Evolutionary conservation across 345 rosid species (phyloP), one percentile per base, ranked within the genome.

Genomic region (Cochlearia excelsa): DNA sequence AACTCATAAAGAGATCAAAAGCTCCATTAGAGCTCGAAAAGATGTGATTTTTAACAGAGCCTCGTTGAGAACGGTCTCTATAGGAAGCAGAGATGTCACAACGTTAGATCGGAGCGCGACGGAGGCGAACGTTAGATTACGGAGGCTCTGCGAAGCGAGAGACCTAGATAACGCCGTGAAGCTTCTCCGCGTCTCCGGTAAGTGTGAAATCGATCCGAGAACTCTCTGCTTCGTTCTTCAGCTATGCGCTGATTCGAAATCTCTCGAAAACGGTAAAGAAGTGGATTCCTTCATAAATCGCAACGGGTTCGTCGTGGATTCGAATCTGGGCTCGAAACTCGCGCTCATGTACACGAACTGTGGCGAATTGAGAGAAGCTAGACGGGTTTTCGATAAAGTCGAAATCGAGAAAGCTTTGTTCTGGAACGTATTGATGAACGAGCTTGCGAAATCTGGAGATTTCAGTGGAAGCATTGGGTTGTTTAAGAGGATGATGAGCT

Each of bases 271-370:
- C 27, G 90, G 86, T 23, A 73, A 63, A 73, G 62, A 70, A 52
- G 80, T 84, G 55, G 86, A 80, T 68, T 78, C 78, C 1, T 38
- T 82, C 46, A 78, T 84, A 33, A 53, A 64, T 41, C 23, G 69
- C 27, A 78, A 67, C 44, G 82, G 65, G 60, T 59, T 71, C 61
- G 67, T 29, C 5, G 26, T 81, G 6, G 81, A 87, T 41, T 76
- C 75, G 9, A 61, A 37, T 59, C 70, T 87, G 74, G 90, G 88
- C 28, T 69, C 82, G 28, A 87, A 81, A 65, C 85, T 87, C 16
- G 88, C 78, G 6, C 77, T 84, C 35, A 82, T 87, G 86, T 84
- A 81, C 42, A 83, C 82, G 5, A 78, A 49, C 28, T 84, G 91
- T 65, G 91, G 95, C 9, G 78, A 81, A 56, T 49, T 84, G 59